A percentile compares a stretch with the other conserved stretches of the same genome.
Evolutionary conservation across 1,284 basidiomycete species (phyloP).

Genomic region (Leccinum laetum): DNA sequence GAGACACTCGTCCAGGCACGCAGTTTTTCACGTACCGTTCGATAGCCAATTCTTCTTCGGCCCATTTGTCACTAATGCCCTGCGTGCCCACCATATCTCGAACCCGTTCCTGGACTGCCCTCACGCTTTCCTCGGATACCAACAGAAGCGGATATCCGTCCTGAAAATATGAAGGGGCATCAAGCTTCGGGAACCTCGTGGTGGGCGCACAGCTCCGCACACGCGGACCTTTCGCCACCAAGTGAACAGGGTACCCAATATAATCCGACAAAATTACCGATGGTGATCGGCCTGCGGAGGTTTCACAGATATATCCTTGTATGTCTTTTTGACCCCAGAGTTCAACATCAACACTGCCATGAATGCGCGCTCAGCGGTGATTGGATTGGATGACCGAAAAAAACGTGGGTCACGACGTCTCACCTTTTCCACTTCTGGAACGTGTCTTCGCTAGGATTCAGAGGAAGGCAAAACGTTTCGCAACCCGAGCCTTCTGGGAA

Average conservation of each 20-base stretch:
- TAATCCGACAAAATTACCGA: conserved; percentile 59
- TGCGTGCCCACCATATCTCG: conserved; percentile 50
- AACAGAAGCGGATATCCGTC: conserved; percentile 72
- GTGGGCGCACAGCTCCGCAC: conserved; percentile 54
- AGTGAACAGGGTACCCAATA: conserved; percentile 56
- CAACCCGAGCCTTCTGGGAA: conserved; percentile 61
- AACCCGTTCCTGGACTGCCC: conserved; percentile 46
- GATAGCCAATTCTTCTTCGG: conserved; percentile 49
- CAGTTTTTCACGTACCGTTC: conserved; percentile 49
- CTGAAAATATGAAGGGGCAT: conserved; percentile 60
- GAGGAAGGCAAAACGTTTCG: conserved; percentile 55
- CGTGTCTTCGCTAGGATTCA: conserved; percentile 49
- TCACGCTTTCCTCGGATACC: conserved; percentile 63
- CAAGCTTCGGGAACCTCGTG: conserved; percentile 51
- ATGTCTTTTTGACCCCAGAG: conserved; percentile 50
- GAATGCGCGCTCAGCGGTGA: conserved; percentile 7
- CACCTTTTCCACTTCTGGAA: conserved; percentile 58
- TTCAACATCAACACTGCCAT: conserved; percentile 49
- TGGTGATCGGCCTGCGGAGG: conserved; percentile 37
- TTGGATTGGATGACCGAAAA: neutral
- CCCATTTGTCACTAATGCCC: conserved; percentile 61
- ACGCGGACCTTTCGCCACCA: conserved; percentile 65
- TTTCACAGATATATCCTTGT: conserved; percentile 65
- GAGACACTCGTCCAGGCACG: neutral
- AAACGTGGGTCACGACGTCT: conserved; percentile 17